A percentile compares a stretch with the other conserved stretches of the same genome.
Evolutionary conservation across 176 grass and related monocot species (phyloP).

Genomic region (Carex kokanica): DNA sequence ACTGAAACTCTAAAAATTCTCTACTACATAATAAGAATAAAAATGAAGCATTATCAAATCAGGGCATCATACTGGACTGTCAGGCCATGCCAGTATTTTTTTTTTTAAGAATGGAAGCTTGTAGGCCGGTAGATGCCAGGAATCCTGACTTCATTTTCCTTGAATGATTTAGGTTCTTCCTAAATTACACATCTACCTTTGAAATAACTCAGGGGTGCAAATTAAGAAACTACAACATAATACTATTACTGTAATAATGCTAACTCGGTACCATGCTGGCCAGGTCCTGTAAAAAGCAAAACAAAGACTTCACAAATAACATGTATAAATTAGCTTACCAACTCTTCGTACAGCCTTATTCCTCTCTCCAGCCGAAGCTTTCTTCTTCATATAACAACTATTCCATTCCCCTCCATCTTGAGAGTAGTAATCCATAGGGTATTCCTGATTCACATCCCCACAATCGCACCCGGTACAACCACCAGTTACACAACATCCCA

Average conservation of each 20-base stretch:
- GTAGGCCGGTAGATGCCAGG: too few relatives aligned
- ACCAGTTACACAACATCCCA: background rate
- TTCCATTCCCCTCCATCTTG: constrained; percentile 97
- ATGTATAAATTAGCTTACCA: constrained; percentile 35
- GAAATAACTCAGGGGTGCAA: background rate
- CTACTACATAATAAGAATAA: too few relatives aligned
- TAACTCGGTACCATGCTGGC: background rate
- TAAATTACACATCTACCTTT: background rate
- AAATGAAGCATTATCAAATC: background rate
- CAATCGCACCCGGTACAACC: constrained; percentile 4
- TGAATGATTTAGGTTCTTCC: background rate
- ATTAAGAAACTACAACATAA: background rate
- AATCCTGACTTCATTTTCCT: background rate
- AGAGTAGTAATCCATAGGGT: constrained; percentile 94
- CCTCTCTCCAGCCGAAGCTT: constrained; percentile 38
- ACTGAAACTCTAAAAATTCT: background rate
- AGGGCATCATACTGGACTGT: background rate
- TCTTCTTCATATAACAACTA: constrained; percentile 85
- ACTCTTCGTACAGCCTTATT: constrained; percentile 28
- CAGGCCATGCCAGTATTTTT: background rate
- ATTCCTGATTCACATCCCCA: constrained; percentile 46
- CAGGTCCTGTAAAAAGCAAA: background rate
- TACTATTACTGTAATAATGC: background rate
- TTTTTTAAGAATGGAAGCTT: too few relatives aligned
- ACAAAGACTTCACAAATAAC: background rate